Evolutionary conservation across 176 grass and related monocot genomes (phyloP), one percentile per base, ranked within the genome.

Genomic region (Paspalum vaginatum): DNA sequence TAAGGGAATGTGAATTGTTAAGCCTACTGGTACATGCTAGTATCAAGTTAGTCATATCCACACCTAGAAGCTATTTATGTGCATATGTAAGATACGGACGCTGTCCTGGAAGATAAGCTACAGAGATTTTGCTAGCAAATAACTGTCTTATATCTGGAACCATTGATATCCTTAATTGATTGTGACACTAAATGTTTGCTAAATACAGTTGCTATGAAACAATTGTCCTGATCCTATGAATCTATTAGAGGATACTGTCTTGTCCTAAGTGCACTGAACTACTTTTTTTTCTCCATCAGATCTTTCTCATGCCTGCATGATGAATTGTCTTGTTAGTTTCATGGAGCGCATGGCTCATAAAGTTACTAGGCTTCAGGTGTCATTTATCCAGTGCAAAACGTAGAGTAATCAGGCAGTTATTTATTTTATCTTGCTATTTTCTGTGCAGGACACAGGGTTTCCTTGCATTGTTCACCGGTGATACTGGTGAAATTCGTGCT

Each of bases 401-500:
- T 18, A 27, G 40, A 75, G 15, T 41, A 26, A n/a, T 15, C 40
- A 56, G 38, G 21, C 6, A 57, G 39, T 57, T 85, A 79, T 41
- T 70, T 56, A 24, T 79, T 15, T 50, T 79, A 51, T 78, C 10
- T 77, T 78, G 39, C 61, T 79, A 42, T 83, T 64, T 83, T 54
- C 45, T 72, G 7, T 86, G 47, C 84, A 95, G 92, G 76, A 99
- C 96, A 45, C 96, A 99, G 64, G 96, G 96, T 11, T 99, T 95
- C 87, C 88, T 99, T 63, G 96, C 96, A 32, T 57, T 99, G 25
- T 99, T 95, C 82, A 99, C 92, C 53, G 96, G 96, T 65, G 96
- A 95, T 76, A 99, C 96, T 46, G 96, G 96, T 25, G 96, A 99
- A 86, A 99, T 99, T 70, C 86, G 92, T 76, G 88, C 90, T 47